A percentile compares a stretch with the other conserved stretches of the same genome.
Evolutionary conservation across 1,284 basidiomycete species (phyloP).

Genomic region (Cutaneotrichosporon sp.): DNA sequence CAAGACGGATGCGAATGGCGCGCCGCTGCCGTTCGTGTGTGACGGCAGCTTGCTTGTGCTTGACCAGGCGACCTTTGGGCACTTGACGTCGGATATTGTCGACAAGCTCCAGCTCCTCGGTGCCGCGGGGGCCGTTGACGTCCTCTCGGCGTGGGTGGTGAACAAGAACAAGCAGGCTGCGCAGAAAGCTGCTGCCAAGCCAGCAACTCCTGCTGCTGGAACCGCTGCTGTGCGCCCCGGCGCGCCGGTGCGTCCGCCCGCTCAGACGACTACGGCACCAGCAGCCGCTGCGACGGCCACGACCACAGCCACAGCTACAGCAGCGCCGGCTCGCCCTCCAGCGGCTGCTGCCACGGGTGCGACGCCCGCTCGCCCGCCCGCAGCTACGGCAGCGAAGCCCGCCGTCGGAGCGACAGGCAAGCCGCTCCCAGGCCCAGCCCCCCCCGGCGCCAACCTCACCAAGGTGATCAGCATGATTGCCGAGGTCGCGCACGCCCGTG

Average conservation of each 20-base stretch:
- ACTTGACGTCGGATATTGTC: slow-evolving; percentile 40
- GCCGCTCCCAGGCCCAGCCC: slow-evolving; percentile 34
- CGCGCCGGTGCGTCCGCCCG: slow-evolving; percentile 3
- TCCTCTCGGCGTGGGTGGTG: slow-evolving; percentile 42
- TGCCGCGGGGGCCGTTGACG: slow-evolving; percentile 39
- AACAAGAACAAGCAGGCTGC: slow-evolving; percentile 42
- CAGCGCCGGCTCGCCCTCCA: no score
- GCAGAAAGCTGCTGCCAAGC: slow-evolving; percentile 23
- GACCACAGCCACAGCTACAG: no score
- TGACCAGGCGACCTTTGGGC: slow-evolving; percentile 40
- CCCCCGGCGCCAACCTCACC: slow-evolving; percentile 40
- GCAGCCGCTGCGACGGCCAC: not conserved
- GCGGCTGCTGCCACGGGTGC: no score
- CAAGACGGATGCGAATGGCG: slow-evolving; percentile 34
- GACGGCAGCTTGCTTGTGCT: slow-evolving; percentile 40
- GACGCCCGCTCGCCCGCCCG: not conserved
- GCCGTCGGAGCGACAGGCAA: slow-evolving; percentile 4
- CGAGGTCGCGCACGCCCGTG: slow-evolving; percentile 41
- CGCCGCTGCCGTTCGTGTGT: slow-evolving; percentile 42
- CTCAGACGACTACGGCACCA: not conserved
- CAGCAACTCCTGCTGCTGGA: not conserved
- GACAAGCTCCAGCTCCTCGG: slow-evolving; percentile 40
- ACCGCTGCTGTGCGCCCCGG: not conserved
- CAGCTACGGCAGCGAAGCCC: not conserved
- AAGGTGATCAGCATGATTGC: slow-evolving; percentile 46